phyloP scores from a whole-genome alignment of 371 early-diverging fungal species.

The Rhizopus delemar region DNA sequence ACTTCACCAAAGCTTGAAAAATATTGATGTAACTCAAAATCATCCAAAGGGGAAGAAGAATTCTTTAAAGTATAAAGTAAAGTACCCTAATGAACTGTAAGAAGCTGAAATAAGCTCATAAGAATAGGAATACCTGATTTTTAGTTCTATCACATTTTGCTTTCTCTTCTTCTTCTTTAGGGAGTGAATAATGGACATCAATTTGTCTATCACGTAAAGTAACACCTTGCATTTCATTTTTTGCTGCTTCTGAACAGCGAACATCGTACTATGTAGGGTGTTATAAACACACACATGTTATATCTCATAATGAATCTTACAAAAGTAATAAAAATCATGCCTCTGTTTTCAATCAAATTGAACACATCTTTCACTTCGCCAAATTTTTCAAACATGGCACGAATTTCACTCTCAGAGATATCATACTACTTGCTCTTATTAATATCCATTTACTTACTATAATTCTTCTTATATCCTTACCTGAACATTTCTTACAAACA shows the following conservation, averaged over 20 bases:
- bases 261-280: conserved; percentile 45
- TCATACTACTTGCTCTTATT: conserved; percentile 31
- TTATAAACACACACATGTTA: conserved; percentile 1
- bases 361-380: conserved; percentile 57
- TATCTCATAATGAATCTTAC: conserved; percentile 35
- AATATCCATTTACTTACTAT: neutral
- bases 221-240: conserved; percentile 42
- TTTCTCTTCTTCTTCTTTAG: conserved; percentile 53
- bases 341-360: conserved; percentile 49
- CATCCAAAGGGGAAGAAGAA: conserved; percentile 35
- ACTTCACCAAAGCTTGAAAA: conserved; percentile 54
- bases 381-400: conserved; percentile 42
- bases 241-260: conserved; percentile 51
- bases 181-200: conserved; percentile 63
- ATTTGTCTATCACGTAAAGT: conserved; percentile 46
- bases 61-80: conserved; percentile 49
- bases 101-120: neutral
- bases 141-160: conserved; percentile 52
- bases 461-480: conserved; percentile 27
- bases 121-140: conserved; percentile 49
- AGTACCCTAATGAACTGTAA: conserved; percentile 44
- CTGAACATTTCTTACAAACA: conserved; percentile 61
- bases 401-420: conserved; percentile 40
- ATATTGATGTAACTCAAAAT: conserved; percentile 40
- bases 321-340: conserved; percentile 58